Conservation (phyloP, 2,329 filamentous ascomycete species). For the Ampelomyces quisqualis region DNA sequence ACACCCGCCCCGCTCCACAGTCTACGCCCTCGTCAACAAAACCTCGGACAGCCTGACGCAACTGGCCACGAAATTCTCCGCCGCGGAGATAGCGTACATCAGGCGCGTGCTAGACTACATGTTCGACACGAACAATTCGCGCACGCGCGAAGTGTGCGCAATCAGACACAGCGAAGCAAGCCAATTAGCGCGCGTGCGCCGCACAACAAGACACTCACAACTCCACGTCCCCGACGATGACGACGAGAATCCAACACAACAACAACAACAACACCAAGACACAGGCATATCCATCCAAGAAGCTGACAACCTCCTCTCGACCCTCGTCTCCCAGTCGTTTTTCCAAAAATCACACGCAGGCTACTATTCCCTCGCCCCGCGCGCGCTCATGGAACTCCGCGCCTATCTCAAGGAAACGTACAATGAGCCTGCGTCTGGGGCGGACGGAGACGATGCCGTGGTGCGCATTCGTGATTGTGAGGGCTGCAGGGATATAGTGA, state of each 20-base stretch:
- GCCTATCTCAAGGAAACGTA: constrained; percentile 86
- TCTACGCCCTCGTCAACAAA: constrained; percentile 85
- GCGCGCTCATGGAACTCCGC: constrained; percentile 80
- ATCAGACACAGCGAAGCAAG: constrained; percentile 77
- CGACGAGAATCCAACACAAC: constrained; percentile 42
- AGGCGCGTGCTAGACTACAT: constrained; percentile 86
- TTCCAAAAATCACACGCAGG: constrained; percentile 70
- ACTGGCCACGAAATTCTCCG: constrained; percentile 74
- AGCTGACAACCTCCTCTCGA: constrained; percentile 70
- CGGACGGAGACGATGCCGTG: constrained; percentile 52
- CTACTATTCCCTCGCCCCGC: constrained; percentile 74
- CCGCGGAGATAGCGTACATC: constrained; percentile 87
- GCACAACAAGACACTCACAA: no score
- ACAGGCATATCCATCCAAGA: constrained; percentile 69
- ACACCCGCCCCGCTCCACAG: constrained; percentile 54
- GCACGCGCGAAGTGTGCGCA: constrained; percentile 78
- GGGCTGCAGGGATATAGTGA: constrained; percentile 88
- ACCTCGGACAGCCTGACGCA: constrained; percentile 83
- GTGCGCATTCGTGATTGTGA: constrained; percentile 81
- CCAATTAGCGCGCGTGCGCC: constrained; percentile 58
- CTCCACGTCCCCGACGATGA: constrained; percentile 29
- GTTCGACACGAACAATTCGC: constrained; percentile 85
- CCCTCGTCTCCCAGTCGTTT: constrained; percentile 79
- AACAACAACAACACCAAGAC: constrained; percentile 32
- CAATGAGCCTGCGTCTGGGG: constrained; percentile 65